Evolutionary conservation across 1,284 basidiomycete species (phyloP).

Genomic region (Erythrobasidium hasegawianum): DNA sequence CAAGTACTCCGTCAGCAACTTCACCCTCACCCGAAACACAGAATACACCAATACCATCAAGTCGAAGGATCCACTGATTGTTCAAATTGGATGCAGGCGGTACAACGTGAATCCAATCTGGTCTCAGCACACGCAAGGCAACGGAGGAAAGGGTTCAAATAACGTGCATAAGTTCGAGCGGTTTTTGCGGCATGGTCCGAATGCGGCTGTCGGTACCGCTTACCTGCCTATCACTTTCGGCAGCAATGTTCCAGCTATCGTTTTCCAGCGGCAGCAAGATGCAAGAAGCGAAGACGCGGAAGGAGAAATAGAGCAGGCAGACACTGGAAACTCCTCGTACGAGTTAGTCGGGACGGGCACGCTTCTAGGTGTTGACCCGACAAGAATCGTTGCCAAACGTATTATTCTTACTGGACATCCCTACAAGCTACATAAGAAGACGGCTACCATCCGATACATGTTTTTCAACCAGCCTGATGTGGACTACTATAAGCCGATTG

Average conservation of each 20-base stretch:
- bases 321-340: slow-evolving; percentile 4
- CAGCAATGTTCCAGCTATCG: slow-evolving; percentile 47
- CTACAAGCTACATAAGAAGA: slow-evolving; percentile 96
- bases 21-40: slow-evolving; percentile 89
- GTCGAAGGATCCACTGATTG: slow-evolving; percentile 88
- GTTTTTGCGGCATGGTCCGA: slow-evolving; percentile 66
- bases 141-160: slow-evolving; percentile 83
- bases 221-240: slow-evolving; percentile 90
- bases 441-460: slow-evolving; percentile 96
- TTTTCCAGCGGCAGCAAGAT: slow-evolving; percentile 44
- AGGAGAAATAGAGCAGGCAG: background rate
- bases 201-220: slow-evolving; percentile 74
- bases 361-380: slow-evolving; percentile 84
- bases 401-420: slow-evolving; percentile 92
- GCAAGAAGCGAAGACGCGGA: slow-evolving; percentile 43
- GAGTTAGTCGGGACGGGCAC: slow-evolving; percentile 84
- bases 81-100: slow-evolving; percentile 84
- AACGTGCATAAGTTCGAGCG: slow-evolving; percentile 97
- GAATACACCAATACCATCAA: slow-evolving; percentile 84
- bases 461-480: slow-evolving; percentile 95
- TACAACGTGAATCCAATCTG: slow-evolving; percentile 81
- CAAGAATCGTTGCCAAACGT: slow-evolving; percentile 85
- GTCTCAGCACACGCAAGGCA: slow-evolving; percentile 77
- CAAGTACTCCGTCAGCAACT: slow-evolving; percentile 90
- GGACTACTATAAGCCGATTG: slow-evolving; percentile 87